Evolutionary conservation across 1,284 basidiomycete species (phyloP).

Genomic region (Cutaneotrichosporon cutaneum): DNA sequence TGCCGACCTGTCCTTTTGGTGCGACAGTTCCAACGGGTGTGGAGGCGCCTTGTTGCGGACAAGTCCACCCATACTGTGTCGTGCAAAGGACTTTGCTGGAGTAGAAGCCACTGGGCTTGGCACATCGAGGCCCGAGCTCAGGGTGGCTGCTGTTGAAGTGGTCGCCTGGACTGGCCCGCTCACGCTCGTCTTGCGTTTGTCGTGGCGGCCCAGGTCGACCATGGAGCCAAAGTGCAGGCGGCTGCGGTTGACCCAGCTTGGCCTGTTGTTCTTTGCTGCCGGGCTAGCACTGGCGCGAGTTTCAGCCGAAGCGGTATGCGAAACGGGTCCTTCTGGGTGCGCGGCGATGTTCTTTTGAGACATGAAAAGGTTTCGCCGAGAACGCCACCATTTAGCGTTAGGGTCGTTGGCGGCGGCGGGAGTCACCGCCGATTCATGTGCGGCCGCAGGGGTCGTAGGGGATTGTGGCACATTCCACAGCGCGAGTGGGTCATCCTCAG

Average conservation of each 20-base stretch:
- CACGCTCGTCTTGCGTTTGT: conserved; percentile 9
- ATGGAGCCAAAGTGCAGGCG: conserved; percentile 26
- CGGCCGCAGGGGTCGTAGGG: not conserved
- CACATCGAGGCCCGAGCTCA: not conserved
- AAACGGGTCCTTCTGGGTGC: not conserved
- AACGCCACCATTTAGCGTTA: conserved; percentile 26
- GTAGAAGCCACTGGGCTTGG: conserved; percentile 1
- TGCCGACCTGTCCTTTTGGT: conserved; percentile 7
- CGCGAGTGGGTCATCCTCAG: conserved; percentile 19
- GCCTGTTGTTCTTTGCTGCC: not conserved
- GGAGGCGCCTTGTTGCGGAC: conserved; percentile 12
- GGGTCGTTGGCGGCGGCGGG: not conserved
- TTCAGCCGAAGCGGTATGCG: not conserved
- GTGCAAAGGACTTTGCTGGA: not conserved
- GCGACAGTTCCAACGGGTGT: conserved; percentile 24
- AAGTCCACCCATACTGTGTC: conserved; percentile 15
- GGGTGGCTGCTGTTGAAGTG: not conserved
- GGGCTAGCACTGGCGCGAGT: not conserved
- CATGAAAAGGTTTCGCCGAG: conserved; percentile 20
- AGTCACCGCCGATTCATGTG: not conserved
- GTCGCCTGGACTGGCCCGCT: not conserved
- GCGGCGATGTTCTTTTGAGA: conserved; percentile 14
- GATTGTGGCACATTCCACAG: conserved; percentile 9
- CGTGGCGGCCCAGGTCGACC: conserved; percentile 19
- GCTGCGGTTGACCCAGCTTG: conserved; percentile 15